Conservation (phyloP, 805 yeast species). For the Sugiyamaella smithiae region DNA sequence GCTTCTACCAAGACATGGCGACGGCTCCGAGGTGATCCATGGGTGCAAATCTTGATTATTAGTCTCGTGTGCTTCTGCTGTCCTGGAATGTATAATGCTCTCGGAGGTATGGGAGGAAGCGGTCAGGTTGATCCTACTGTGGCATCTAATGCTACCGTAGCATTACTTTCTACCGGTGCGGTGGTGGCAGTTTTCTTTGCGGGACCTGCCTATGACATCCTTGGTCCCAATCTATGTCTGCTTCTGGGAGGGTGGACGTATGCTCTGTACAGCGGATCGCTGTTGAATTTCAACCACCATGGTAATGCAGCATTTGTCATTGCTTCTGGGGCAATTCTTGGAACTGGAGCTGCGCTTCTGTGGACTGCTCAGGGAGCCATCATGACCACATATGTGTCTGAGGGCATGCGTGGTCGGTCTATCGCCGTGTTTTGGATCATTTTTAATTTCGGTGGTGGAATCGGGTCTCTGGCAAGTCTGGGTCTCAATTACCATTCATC, state of each 20-base stretch:
- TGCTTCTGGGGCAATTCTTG: constrained; percentile 57
- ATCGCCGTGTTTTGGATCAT: constrained; percentile 58
- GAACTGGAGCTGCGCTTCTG: constrained; percentile 51
- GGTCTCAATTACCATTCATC: constrained; percentile 47
- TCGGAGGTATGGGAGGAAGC: constrained; percentile 33
- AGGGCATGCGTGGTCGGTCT: constrained; percentile 49
- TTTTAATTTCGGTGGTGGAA: constrained; percentile 61
- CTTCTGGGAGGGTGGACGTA: constrained; percentile 56
- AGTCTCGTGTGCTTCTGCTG: constrained; percentile 34
- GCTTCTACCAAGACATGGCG: no score
- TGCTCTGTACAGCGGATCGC: constrained; percentile 51
- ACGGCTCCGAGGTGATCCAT: constrained; percentile 19
- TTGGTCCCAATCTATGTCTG: constrained; percentile 35
- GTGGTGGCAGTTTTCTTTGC: constrained; percentile 30
- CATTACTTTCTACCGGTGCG: constrained; percentile 30
- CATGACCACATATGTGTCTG: constrained; percentile 54
- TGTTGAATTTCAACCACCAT: constrained; percentile 47
- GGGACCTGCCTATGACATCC: constrained; percentile 30
- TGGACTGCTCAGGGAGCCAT: constrained; percentile 63
- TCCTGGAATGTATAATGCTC: constrained; percentile 37
- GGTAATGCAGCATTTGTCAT: constrained; percentile 51
- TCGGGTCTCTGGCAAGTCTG: constrained; percentile 56
- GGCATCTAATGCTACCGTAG: constrained; percentile 32
- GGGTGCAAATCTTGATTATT: constrained; percentile 30
- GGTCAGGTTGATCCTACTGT: constrained; percentile 33